Evolutionary conservation across 371 early-diverging fungal species (phyloP).

Genomic region (Chytridium lagenaria): DNA sequence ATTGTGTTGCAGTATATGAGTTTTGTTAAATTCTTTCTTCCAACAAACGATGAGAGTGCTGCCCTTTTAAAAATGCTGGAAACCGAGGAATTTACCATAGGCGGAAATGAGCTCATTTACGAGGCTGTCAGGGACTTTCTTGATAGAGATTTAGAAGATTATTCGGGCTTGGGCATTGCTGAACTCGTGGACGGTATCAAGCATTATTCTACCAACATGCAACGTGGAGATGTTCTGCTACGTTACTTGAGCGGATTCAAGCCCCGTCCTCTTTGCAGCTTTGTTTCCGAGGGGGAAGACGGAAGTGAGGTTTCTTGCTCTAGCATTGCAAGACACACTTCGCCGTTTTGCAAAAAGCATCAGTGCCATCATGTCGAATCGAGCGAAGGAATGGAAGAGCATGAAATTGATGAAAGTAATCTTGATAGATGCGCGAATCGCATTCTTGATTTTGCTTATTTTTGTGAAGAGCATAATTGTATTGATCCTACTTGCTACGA

Average conservation of each 20-base stretch:
- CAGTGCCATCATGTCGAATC: constrained; percentile 9
- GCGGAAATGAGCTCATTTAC: neutral
- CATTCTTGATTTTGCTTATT: neutral
- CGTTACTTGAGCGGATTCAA: constrained; percentile 27
- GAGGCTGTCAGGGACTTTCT: neutral
- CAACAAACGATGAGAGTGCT: neutral
- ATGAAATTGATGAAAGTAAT: neutral
- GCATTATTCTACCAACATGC: constrained; percentile 32
- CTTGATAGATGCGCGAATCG: neutral
- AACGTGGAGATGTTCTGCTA: constrained; percentile 24
- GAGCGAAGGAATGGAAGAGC: neutral
- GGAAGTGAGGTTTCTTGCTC: neutral
- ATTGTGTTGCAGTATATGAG: neutral
- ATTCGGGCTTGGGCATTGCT: neutral
- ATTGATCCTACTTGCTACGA: neutral
- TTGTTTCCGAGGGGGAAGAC: neutral
- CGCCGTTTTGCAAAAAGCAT: constrained; percentile 21
- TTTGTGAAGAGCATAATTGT: constrained; percentile 24
- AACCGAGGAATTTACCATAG: neutral
- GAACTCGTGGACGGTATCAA: constrained; percentile 35
- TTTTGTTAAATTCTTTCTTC: neutral
- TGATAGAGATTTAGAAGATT: neutral
- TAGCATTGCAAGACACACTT: neutral
- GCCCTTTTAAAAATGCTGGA: neutral
- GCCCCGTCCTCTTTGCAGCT: constrained; percentile 30